Evolutionary conservation across 2,329 filamentous ascomycete species (phyloP).

Genomic region (Cladophialophora carrionii): DNA sequence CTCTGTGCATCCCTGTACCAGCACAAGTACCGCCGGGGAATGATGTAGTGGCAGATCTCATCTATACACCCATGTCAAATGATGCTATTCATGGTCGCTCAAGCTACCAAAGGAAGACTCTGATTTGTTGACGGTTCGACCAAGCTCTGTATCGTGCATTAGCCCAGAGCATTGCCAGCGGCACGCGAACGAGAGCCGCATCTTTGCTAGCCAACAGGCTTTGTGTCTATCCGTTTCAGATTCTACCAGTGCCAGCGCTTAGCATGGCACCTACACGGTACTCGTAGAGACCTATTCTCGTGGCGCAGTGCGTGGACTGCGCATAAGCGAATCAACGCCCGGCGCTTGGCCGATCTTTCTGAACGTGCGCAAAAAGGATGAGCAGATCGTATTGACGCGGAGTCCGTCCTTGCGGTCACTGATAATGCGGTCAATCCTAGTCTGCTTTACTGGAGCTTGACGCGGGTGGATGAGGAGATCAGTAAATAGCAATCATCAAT

Average conservation of each 20-base stretch:
- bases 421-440: not conserved
- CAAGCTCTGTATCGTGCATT: not conserved
- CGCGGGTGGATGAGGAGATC: not conserved
- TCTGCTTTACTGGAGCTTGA: not conserved
- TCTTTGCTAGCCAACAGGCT: not conserved
- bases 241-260: slow-evolving; percentile 7
- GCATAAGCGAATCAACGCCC: not conserved
- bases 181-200: slow-evolving; percentile 8
- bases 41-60: not conserved
- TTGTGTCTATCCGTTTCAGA: slow-evolving; percentile 3
- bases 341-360: slow-evolving; percentile 3
- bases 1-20: not conserved
- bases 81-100: slow-evolving; percentile 16
- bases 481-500: not conserved
- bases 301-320: not conserved
- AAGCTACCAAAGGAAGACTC: not conserved
- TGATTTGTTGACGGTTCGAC: not conserved
- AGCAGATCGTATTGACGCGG: not conserved
- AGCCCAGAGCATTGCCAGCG: not conserved
- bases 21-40: not conserved
- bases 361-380: not conserved
- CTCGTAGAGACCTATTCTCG: not conserved
- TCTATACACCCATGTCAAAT: not conserved
- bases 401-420: not conserved
- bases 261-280: not conserved